Evolutionary conservation across 352 stramenopile genomes (phyloP).

Genomic region (Phytophthora kernoviae): DNA sequence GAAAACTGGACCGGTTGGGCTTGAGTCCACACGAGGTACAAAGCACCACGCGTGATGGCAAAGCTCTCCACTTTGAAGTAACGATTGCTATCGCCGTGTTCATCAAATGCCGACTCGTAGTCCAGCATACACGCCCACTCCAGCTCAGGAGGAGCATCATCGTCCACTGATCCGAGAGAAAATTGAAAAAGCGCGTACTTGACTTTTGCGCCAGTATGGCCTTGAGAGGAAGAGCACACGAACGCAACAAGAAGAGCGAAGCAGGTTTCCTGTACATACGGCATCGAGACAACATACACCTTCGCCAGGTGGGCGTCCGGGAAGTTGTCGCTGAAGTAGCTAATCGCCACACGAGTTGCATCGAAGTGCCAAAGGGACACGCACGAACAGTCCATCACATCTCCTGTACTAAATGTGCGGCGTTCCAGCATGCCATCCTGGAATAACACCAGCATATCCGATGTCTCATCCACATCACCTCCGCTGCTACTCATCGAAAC

Average conservation of each 20-base stretch:
- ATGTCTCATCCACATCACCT: constrained; percentile 37
- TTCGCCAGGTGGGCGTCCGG: constrained; percentile 61
- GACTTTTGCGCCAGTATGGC: constrained; percentile 40
- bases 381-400: constrained; percentile 70
- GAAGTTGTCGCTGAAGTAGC: constrained; percentile 78
- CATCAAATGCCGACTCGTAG: constrained; percentile 66
- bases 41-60: constrained; percentile 54
- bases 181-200: constrained; percentile 85
- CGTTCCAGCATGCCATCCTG: constrained; percentile 65
- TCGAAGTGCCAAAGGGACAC: constrained; percentile 66
- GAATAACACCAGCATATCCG: constrained; percentile 77
- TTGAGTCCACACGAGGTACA: constrained; percentile 77
- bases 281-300: constrained; percentile 67
- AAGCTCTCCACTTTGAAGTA: constrained; percentile 73
- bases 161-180: constrained; percentile 35
- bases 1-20: constrained; percentile 64
- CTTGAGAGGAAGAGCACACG: constrained; percentile 56
- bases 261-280: constrained; percentile 59
- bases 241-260: constrained; percentile 72
- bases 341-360: constrained; percentile 58
- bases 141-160: constrained; percentile 37
- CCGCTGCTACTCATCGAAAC: constrained; percentile 20
- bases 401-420: constrained; percentile 66
- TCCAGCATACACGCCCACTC: constrained; percentile 72
- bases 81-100: constrained; percentile 30